Evolutionary conservation across 495 filamentous ascomycete species (phyloP).

Genomic region (Aspergillus avenaceus): DNA sequence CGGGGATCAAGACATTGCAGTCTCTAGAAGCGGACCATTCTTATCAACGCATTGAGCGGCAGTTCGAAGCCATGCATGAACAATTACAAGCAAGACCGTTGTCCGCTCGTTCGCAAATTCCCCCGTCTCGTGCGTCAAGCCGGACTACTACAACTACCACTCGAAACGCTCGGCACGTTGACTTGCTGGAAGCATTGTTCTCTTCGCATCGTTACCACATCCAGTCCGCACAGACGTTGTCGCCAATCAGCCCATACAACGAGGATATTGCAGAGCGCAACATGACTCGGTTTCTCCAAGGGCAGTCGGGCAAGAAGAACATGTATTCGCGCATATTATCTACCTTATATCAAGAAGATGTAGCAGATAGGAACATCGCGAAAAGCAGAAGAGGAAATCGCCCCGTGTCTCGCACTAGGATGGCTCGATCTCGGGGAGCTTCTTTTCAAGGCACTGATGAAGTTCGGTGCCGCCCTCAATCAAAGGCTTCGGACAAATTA

Average conservation of each 20-base stretch:
- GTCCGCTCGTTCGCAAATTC: conserved; percentile 23
- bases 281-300: conserved; percentile 36
- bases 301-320: conserved; percentile 19
- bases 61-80: conserved; percentile 40
- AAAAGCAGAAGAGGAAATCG: conserved; percentile 18
- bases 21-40: conserved; percentile 25
- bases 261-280: conserved; percentile 48
- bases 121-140: conserved; percentile 19
- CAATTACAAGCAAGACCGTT: conserved; percentile 25
- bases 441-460: conserved; percentile 11
- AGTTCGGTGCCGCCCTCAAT: background rate
- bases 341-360: conserved; percentile 40
- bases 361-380: conserved; percentile 40
- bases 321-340: conserved; percentile 29
- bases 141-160: conserved; percentile 4
- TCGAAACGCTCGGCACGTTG: conserved; percentile 31
- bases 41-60: conserved; percentile 37
- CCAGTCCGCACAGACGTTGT: conserved; percentile 16
- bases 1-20: conserved; percentile 10
- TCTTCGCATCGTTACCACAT: conserved; percentile 26
- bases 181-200: conserved; percentile 38
- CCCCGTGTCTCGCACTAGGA: conserved; percentile 21
- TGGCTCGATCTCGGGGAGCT: conserved; percentile 13
- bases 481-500: conserved; percentile 4
- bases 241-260: conserved; percentile 38